Evolutionary conservation across 257 asterid genomes (phyloP), one percentile per base, ranked within the genome.

Genomic region (Gentiana macrophylla): DNA sequence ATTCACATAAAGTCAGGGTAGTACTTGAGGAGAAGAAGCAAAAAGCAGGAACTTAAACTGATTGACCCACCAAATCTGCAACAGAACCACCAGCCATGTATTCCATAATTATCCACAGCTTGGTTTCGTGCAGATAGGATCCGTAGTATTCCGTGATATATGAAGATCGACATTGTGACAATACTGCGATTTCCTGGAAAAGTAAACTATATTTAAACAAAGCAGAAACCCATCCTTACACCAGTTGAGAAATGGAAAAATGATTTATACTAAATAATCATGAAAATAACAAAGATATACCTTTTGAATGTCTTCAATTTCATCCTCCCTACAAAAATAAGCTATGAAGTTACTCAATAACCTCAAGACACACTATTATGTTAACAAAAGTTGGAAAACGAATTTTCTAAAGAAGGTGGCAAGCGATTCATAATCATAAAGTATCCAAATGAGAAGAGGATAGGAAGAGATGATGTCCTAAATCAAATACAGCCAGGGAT

Each of bases 41-140:
- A 41, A 41, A 41, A 2, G 9, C 46, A 41, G 54, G 61, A 63
- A 64, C 49, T 52, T 38, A 62, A 59, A 63, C 37, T 51, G 52
- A 62, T 64, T 38, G 58, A 71, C 78, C 70, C 77, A 92, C 99
- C 79, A 92, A 74, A 75, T 92, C 99, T 62, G 99, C 97, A 62
- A 92, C 99, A 71, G 99, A 92, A 62, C 99, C 99, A 65, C 99
- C 99, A 74, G 97, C 97, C 99, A 92, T 92, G 89, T 83, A 92
- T 72, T 92, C 99, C 99, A 92, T 88, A 72, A 92, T 80, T 72
- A 92, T 88, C 99, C 97, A 88, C 52, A 92, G 80, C 76, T 88
- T 92, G 2, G 99, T 92, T 69, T 88, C 89, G 68, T 77, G 66
- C 71, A 92, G 78, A 72, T 72, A 78, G 13, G 99, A 92, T 67